Percentiles rank a stretch among this genome's conserved stretches.
phyloP scores from a whole-genome alignment of 441 rosid genomes.

The Breynia disticha region DNA sequence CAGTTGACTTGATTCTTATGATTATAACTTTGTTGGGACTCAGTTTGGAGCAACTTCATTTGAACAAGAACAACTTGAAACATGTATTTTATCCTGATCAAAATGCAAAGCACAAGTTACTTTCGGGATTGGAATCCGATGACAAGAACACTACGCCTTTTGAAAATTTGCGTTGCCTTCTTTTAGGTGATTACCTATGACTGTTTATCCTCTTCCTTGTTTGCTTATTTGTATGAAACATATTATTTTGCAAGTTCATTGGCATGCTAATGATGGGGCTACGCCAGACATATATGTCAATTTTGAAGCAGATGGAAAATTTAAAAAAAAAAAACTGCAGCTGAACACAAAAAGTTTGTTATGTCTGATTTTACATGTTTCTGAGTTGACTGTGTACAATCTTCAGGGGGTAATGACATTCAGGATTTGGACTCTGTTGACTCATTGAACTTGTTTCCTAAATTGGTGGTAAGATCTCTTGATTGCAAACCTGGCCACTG shows the following conservation, averaged over 20 bases:
- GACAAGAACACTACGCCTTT: constrained; percentile 36
- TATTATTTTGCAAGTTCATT: background rate
- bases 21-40: constrained; percentile 11
- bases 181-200: constrained; percentile 46
- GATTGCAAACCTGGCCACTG: background rate
- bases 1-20: constrained; percentile 4
- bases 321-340: no score
- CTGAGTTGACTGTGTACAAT: constrained; percentile 11
- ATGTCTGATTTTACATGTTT: no score
- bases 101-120: constrained; percentile 17
- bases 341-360: no score
- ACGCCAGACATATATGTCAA: no score
- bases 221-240: background rate
- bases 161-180: constrained; percentile 67
- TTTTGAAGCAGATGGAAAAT: no score
- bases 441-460: constrained; percentile 56
- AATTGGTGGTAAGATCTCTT: constrained; percentile 46
- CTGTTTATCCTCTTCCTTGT: constrained; percentile 7
- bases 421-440: constrained; percentile 58
- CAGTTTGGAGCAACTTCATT: constrained; percentile 86
- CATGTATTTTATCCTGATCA: constrained; percentile 41
- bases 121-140: constrained; percentile 22
- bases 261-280: no score
- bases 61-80: constrained; percentile 71
- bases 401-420: constrained; percentile 60